A percentile compares a stretch with the other conserved stretches of the same genome.
Conservation (phyloP, 2,329 filamentous ascomycete species). For the Whalleya microplaca region DNA sequence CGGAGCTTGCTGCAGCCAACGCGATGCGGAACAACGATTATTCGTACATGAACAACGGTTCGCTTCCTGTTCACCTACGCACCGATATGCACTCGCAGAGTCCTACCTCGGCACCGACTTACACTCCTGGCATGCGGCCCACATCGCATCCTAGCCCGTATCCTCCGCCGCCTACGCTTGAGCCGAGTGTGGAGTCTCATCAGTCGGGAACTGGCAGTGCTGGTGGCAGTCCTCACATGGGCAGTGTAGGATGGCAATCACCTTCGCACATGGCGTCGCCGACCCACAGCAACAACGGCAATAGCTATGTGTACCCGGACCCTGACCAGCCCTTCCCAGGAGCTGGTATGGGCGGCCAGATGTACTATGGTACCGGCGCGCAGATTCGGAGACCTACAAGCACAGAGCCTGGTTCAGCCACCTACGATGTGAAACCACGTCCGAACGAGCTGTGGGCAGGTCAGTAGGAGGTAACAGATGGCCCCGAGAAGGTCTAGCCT, state of each 20-base stretch:
- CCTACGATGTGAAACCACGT: constrained; percentile 65
- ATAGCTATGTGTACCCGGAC: constrained; percentile 79
- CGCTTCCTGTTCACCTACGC: constrained; percentile 82
- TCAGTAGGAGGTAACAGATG: constrained; percentile 43
- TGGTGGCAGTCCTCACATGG: constrained; percentile 86
- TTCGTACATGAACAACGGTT: constrained; percentile 76
- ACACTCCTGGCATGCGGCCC: constrained; percentile 62
- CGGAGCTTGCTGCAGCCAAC: constrained; percentile 72
- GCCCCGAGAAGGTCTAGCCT: neutral
- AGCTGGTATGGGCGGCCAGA: constrained; percentile 61
- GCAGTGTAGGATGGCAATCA: constrained; percentile 81
- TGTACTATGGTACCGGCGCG: constrained; percentile 72
- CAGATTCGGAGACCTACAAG: constrained; percentile 72
- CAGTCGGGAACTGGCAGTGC: constrained; percentile 69
- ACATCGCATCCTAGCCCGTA: constrained; percentile 87
- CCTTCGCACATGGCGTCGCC: constrained; percentile 75
- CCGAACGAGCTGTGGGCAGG: constrained; percentile 41
- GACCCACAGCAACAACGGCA: constrained; percentile 64
- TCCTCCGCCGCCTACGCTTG: constrained; percentile 81
- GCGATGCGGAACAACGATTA: constrained; percentile 75
- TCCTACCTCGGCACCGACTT: constrained; percentile 69
- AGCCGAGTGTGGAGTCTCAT: constrained; percentile 81
- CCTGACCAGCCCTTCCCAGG: constrained; percentile 72
- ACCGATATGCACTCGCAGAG: constrained; percentile 70
- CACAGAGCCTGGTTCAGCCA: constrained; percentile 65